Evolutionary conservation across 345 rosid species (phyloP).

Genomic region (Lepidium aucheri): DNA sequence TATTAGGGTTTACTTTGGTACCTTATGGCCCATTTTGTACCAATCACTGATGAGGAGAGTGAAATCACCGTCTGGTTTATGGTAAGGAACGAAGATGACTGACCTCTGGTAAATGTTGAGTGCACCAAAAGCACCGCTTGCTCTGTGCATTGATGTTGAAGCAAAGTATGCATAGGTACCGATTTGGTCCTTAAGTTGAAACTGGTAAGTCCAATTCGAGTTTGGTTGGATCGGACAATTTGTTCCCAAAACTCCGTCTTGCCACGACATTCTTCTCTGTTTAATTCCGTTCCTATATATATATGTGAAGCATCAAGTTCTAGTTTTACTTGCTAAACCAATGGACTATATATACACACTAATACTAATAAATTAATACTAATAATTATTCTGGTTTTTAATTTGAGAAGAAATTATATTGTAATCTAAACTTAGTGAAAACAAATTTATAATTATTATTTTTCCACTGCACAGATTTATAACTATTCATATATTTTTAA

Average conservation of each 20-base stretch:
- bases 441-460: too few relatives aligned
- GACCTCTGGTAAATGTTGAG: constrained; percentile 40
- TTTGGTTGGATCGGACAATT: constrained; percentile 27
- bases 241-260: constrained; percentile 27
- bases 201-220: constrained; percentile 21
- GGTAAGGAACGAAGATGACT: constrained; percentile 48
- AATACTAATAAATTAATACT: too few relatives aligned
- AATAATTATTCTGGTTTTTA: too few relatives aligned
- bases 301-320: too few relatives aligned
- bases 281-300: constrained; percentile 10
- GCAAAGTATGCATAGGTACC: constrained; percentile 20
- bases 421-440: too few relatives aligned
- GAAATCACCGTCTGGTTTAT: constrained; percentile 41
- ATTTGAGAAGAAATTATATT: too few relatives aligned
- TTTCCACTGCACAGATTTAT: too few relatives aligned
- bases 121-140: constrained; percentile 37
- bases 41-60: constrained; percentile 55
- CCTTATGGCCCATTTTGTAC: constrained; percentile 33
- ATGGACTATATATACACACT: too few relatives aligned
- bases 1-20: background rate
- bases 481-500: too few relatives aligned
- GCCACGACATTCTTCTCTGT: constrained; percentile 26
- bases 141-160: constrained; percentile 22
- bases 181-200: constrained; percentile 26
- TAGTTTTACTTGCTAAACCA: too few relatives aligned